Base-by-base conservation (phyloP, 1,284 basidiomycete genomes). In the Mixia osmundae region DNA sequence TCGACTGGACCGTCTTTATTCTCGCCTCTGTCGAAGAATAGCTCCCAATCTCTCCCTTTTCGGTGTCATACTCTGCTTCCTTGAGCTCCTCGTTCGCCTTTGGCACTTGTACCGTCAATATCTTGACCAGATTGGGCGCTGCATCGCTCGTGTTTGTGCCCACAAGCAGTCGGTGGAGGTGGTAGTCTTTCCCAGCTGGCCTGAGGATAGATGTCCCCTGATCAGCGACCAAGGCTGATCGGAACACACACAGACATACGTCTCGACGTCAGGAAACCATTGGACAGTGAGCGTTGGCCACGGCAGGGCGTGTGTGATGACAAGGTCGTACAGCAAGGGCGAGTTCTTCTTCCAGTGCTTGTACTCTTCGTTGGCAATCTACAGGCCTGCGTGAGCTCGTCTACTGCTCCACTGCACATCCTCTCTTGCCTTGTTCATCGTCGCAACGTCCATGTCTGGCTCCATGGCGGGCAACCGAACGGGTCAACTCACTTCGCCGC, bases 221-320 rank as follows among this genome's bases (percentile, higher is more conserved):
- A 16, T n/a, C 21, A 20, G 20, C 23, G 14, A 16, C 23, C 35
- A 21, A 28, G 16, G 18, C 39, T 16, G 24, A 22, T 31, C 16
- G n/a, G 25, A n/a, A 8, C 8, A 33, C 29, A 18, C 5, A 9
- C 15, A 20, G 22, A 62, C 76, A 51, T 50, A 85, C 82, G 69
- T 68, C 59, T 94, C 83, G 57, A 74, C 76, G 63, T 99, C 89
- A 1, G 91, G 91, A 55, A 99, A 80, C 91, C 91, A 99, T 61
- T 97, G 91, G 56, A 80, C 87, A 3, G 91, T 99, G 50, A 99
- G 57, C 50, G 76, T 83, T 12, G 91, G 91, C 91, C 91, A 99
- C 56, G 94, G 85, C 37, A 97, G 66, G 19, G 91, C 89, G 54
- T 95, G 87, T 0, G 89, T 95, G 50, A 99, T 77, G 46, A 97